These are phyloP conservation scores for Cordyceps cateniannulata DNA, from an alignment of 2,329 filamentous ascomycete genomes.

Conservation along the genomic window DNA sequence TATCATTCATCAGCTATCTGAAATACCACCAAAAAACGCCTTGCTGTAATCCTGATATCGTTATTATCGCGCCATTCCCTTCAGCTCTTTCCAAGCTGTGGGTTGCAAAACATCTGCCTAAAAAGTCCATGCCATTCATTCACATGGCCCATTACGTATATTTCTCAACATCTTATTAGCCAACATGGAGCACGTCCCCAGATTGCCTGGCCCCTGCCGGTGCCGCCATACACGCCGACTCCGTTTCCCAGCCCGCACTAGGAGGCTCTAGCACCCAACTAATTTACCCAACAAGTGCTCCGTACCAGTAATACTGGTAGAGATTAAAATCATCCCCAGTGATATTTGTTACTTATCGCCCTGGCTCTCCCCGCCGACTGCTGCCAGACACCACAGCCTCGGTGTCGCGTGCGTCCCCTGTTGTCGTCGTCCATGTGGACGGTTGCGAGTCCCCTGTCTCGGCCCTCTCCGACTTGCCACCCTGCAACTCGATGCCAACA, in stretches of 20 bases:
- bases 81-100: neutral
- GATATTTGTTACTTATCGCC: neutral
- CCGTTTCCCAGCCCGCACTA: slow-evolving; percentile 1
- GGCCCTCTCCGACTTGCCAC: neutral
- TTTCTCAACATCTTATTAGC: no score
- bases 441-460: neutral
- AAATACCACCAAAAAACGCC: neutral
- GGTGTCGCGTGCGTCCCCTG: neutral
- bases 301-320: neutral
- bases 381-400: neutral
- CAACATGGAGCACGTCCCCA: no score
- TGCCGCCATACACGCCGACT: slow-evolving; percentile 7
- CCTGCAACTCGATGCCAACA: slow-evolving; percentile 2
- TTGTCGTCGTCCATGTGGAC: neutral
- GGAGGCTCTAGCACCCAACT: neutral
- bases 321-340: no score
- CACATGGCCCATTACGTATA: neutral
- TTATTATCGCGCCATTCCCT: neutral
- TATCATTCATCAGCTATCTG: neutral
- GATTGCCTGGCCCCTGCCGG: neutral
- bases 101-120: no score
- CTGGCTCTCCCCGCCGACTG: neutral
- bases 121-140: neutral
- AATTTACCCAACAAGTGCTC: neutral
- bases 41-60: neutral